A percentile compares a stretch with the other conserved stretches of the same genome.
Conservation (phyloP, 352 stramenopile species). For the Globisporangium uncinulatum region DNA sequence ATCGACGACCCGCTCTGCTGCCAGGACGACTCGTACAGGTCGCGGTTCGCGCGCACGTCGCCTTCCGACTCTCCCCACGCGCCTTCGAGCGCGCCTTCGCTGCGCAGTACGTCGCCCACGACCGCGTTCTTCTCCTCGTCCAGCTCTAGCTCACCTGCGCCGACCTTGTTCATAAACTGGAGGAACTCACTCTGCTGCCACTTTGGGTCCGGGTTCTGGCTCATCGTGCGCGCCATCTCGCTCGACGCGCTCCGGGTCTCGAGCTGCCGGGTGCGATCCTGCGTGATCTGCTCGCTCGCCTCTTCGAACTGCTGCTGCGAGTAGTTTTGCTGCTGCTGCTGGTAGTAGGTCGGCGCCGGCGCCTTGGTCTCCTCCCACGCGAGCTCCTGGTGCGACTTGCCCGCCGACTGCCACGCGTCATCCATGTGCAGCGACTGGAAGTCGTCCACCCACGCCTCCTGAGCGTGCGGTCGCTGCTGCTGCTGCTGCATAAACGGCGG, state of each 20-base stretch:
- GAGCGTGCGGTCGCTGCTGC: constrained; percentile 17
- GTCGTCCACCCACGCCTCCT: constrained; percentile 64
- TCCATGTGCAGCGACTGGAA: constrained; percentile 58
- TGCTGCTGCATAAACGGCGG: constrained; percentile 22
- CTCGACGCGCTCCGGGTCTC: constrained; percentile 49
- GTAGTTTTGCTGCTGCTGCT: constrained; percentile 31
- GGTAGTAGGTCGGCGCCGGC: constrained; percentile 23
- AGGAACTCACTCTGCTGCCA: constrained; percentile 86
- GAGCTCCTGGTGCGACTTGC: constrained; percentile 55
- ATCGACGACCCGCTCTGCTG: constrained; percentile 31
- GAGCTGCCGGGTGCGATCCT: constrained; percentile 22
- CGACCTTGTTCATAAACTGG: constrained; percentile 83
- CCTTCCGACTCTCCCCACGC: constrained; percentile 42
- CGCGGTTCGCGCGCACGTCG: constrained; percentile 51
- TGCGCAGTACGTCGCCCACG: constrained; percentile 24
- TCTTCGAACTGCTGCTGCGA: constrained; percentile 22
- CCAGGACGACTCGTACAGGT: constrained; percentile 57
- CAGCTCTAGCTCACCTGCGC: constrained; percentile 62
- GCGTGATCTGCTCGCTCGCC: constrained; percentile 16
- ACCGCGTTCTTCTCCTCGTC: constrained; percentile 78
- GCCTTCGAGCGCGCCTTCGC: constrained; percentile 54
- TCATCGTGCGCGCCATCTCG: constrained; percentile 75
- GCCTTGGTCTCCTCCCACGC: constrained; percentile 58
- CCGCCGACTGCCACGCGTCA: constrained; percentile 50
- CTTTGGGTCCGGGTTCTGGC: constrained; percentile 70